Evolutionary conservation across 176 grass and related monocot genomes (phyloP), one percentile per base, ranked within the genome.

Genomic region (Themeda triandra): DNA sequence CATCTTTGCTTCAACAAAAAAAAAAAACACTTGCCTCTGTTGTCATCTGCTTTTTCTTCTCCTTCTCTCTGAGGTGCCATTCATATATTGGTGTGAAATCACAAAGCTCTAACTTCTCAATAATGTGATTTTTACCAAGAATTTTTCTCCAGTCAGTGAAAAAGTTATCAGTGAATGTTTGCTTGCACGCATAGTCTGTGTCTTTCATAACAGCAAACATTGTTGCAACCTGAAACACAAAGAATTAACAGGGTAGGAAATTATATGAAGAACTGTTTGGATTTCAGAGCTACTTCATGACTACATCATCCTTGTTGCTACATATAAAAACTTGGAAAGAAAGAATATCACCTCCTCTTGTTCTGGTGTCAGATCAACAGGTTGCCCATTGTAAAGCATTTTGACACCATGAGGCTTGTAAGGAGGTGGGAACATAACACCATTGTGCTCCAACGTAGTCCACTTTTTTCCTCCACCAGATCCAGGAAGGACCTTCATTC

Each of bases 201-300:
- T 91, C 91, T 80, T 92, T 96, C 96, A 99, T 99, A 56, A 96
- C 93, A 73, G 96, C 93, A 92, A 99, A 99, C 96, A 99, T 99
- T 31, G 96, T 99, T 58, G 96, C 96, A 90, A 99, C 93, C 96
- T 98, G 69, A 39, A 59, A 73, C 32, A 10, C 40, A 80, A 7
- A 82, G 23, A 58, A 59, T 59, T 59, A 71, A 69, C 41, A 77
- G 40, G 73, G 40, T 68, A 80, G 41, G 21, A 42, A 75, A 35
- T 41, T 37, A 28, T 23, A 79, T 4, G 19, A 71, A 48, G 11
- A 21, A 10, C 12, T 41, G 86, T 78, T 79, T 83, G 12, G 25
- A 77, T 86, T 76, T 51, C 28, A 3, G 19, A 65, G 29, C 14
- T 28, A 31, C 17, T 19, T 59, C 30, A 68, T 29, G 64, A 78